These are phyloP conservation scores for Populus trichocarpa DNA, from an alignment of 441 rosid species.

Conservation along the genomic window DNA sequence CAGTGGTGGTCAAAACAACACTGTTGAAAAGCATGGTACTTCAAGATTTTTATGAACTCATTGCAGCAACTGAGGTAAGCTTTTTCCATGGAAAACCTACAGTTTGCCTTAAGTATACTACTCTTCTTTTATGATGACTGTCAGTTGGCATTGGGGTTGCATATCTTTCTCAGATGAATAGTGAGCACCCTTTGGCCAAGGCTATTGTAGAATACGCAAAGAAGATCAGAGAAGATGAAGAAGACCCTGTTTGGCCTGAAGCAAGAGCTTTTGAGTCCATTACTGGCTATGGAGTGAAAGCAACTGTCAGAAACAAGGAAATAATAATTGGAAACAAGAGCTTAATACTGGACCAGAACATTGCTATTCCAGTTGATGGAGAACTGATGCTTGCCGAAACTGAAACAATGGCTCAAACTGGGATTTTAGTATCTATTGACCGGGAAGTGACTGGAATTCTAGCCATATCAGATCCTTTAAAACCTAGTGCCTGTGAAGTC, in stretches of 20 bases:
- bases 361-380: constrained; percentile 52
- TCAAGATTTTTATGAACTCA: constrained; percentile 42
- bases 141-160: not conserved
- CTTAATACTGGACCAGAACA: constrained; percentile 46
- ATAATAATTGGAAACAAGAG: constrained; percentile 73
- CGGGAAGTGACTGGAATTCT: constrained; percentile 57
- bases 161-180: constrained; percentile 50
- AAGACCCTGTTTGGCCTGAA: constrained; percentile 77
- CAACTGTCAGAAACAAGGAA: constrained; percentile 54
- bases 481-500: constrained; percentile 51
- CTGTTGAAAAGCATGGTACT: constrained; percentile 55
- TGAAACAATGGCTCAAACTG: constrained; percentile 72
- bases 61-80: constrained; percentile 78
- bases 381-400: constrained; percentile 64
- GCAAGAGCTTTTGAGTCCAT: constrained; percentile 63
- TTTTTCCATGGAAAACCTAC: constrained; percentile 2
- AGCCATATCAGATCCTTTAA: constrained; percentile 37
- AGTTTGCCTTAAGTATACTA: not conserved
- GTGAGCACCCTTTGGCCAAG: constrained; percentile 90
- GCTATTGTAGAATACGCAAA: constrained; percentile 72
- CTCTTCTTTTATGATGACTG: not conserved
- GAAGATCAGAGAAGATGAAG: constrained; percentile 10
- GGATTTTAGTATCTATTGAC: constrained; percentile 66
- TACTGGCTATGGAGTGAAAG: constrained; percentile 87
- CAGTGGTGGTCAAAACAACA: constrained; percentile 67